Base-by-base conservation (phyloP, 2,329 filamentous ascomycete species). In the Lojkania enalia region DNA sequence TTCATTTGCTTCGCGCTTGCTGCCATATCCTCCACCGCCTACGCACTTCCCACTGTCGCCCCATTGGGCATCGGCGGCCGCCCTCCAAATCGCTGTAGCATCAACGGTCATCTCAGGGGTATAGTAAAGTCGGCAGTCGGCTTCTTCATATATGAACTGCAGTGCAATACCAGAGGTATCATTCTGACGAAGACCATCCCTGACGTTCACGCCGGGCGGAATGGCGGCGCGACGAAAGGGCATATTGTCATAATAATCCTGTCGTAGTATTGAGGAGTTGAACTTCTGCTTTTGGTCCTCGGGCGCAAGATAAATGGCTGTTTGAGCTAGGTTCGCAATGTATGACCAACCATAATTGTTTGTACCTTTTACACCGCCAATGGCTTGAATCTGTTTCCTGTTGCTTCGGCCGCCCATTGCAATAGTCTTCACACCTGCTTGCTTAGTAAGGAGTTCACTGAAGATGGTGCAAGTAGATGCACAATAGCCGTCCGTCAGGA, bases 401-500 rank as follows among this genome's bases (percentile, higher is more conserved):
- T 71, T 71, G 23, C 61, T 64, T 33, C 70, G 69, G 16, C 80
- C 80, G 19, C 80, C 80, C 46, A 81, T 68, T 4, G 75, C 77
- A 41, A 77, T 72, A 3, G 74, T 77, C 64, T 77, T 76, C n/a
- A 83, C 77, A 23, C 76, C 75, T 16, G 71, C 78, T 47, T 80
- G 72, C 19, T 74, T 63, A 18, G 74, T 74, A 54, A 83, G 68
- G 54, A 83, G 73, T 51, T 83, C 77, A 9, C 74, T 73, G 49
- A 82, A 81, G 3, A 82, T 69, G 3, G 78, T 76, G 65, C 81
- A 84, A 2, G 80, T 79, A 1, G 79, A 82, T 16, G 77, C 77
- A 60, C 81, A 84, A 54, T 77, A 74, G 23, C 80, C 81, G 55
- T 84, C 81, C 39, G 78, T 76, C n/a, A 84, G 63, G 19, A 82